Evolutionary conservation across 139 green algal genomes (phyloP), one percentile per base, ranked within the genome.

Genomic region (Edaphochlamys debaryana): DNA sequence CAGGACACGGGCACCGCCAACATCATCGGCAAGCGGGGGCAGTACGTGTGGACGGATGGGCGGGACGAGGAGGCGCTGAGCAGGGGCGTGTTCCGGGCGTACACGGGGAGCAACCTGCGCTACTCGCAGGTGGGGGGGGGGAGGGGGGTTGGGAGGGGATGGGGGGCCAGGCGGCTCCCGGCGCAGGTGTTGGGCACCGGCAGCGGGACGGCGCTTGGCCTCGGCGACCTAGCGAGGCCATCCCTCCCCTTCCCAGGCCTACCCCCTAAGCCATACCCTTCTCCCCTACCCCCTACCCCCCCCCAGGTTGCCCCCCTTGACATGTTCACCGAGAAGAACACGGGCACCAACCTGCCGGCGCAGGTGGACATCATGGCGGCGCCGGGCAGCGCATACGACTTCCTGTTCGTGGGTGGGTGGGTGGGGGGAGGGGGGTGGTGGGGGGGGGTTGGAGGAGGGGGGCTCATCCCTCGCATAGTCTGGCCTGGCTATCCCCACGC

Each of bases 291-390:
- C 34, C 3, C 63, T 9, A 32, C 19, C 63, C 63, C 15, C 68
- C 69, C 50, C 1, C 82, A 91, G 75, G 87, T 91, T 0, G 87
- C 87, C 13, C 87, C 87, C 0, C 74, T 89, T 58, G 87, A 91
- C 79, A 91, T 91, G 87, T 91, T 91, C 67, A 89, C 83, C 1
- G 87, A 91, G 63, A 91, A 87, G 67, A 91, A 91, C 74, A 91
- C 87, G 1, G 87, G 87, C 60, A 89, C 50, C 79, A 91, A 91
- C 79, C 75, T 91, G 74, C 87, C 87, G 15, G 87, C 87, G 2
- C 87, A 91, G 52, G 89, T 91, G 52, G 87, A 91, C 63, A 56
- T 91, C 9, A 87, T 86, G 42, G 83, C 87, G 5, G 69, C 79
- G 4, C 83, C 83, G 0, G 83, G 83, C 25, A 71, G 38, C 67